Evolutionary conservation across 108 stramenopile species (phyloP).

Genomic region (Hondaea fermentalgiana): DNA sequence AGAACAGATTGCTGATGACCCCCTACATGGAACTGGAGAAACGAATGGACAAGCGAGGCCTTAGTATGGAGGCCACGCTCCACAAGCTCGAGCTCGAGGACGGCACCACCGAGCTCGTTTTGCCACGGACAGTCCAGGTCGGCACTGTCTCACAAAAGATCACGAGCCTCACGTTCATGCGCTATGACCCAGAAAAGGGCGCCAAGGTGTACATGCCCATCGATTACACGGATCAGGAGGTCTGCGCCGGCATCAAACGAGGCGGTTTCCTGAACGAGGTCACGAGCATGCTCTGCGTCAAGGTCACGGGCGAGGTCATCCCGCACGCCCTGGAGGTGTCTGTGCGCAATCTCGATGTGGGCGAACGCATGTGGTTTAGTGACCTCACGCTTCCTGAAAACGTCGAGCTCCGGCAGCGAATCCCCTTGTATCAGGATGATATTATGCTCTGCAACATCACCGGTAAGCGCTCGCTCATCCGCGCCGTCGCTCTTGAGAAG

Average conservation of each 20-base stretch:
- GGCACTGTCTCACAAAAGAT: background rate
- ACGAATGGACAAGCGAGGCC: background rate
- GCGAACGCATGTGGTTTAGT: background rate
- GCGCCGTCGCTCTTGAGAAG: background rate
- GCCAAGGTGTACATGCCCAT: background rate
- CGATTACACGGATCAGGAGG: background rate
- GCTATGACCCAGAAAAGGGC: background rate
- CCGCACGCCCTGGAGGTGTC: background rate
- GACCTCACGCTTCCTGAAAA: background rate
- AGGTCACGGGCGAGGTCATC: background rate
- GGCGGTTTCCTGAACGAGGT: background rate
- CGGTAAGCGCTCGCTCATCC: background rate
- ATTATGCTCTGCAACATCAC: background rate
- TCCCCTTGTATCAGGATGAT: background rate
- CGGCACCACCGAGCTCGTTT: background rate
- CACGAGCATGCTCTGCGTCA: background rate
- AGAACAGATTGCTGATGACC: background rate
- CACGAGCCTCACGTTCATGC: background rate
- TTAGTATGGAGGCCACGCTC: background rate
- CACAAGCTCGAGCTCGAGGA: background rate
- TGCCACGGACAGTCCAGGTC: background rate
- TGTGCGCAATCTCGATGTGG: background rate
- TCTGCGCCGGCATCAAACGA: background rate
- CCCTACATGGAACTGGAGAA: background rate
- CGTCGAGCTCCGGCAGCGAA: background rate